A percentile compares a stretch with the other conserved stretches of the same genome.
Evolutionary conservation across 225 moss, liverwort and hornwort genomes (phyloP).

Genomic region (Sphagnum tenellum): DNA sequence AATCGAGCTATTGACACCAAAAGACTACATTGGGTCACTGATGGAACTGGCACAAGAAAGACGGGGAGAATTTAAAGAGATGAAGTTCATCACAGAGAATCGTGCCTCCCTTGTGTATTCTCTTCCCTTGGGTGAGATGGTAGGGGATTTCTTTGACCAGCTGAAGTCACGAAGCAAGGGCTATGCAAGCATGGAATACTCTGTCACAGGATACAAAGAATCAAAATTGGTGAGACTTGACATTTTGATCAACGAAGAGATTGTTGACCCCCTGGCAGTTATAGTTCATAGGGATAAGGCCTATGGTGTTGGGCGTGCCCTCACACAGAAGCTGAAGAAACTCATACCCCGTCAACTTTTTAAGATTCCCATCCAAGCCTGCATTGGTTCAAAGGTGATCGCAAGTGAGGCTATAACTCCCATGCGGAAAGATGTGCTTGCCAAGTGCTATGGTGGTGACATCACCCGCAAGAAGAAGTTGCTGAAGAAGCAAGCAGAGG

Average conservation of each 20-base stretch:
- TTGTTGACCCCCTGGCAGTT: conserved; percentile 82
- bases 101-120: conserved; percentile 73
- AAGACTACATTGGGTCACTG: conserved; percentile 85
- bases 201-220: conserved; percentile 80
- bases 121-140: conserved; percentile 95
- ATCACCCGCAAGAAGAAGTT: conserved; percentile 90
- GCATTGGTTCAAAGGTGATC: conserved; percentile 79
- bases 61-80: conserved; percentile 89
- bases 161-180: conserved; percentile 97
- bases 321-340: conserved; percentile 86
- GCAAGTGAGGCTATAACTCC: conserved; percentile 91
- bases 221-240: conserved; percentile 90
- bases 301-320: conserved; percentile 77
- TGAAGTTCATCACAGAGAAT: conserved; percentile 79
- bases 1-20: conserved; percentile 91
- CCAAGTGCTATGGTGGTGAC: conserved; percentile 98
- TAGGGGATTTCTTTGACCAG: conserved; percentile 97
- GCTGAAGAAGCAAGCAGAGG: conserved; percentile 88
- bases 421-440: conserved; percentile 98
- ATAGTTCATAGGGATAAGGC: conserved; percentile 97
- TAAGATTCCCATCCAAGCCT: conserved; percentile 97
- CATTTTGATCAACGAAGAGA: conserved; percentile 81
- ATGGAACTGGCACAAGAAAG: conserved; percentile 98
- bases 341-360: conserved; percentile 87
- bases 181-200: conserved; percentile 98